Evolutionary conservation across 495 filamentous ascomycete genomes (phyloP).

Genomic region (Podospora sp.): DNA sequence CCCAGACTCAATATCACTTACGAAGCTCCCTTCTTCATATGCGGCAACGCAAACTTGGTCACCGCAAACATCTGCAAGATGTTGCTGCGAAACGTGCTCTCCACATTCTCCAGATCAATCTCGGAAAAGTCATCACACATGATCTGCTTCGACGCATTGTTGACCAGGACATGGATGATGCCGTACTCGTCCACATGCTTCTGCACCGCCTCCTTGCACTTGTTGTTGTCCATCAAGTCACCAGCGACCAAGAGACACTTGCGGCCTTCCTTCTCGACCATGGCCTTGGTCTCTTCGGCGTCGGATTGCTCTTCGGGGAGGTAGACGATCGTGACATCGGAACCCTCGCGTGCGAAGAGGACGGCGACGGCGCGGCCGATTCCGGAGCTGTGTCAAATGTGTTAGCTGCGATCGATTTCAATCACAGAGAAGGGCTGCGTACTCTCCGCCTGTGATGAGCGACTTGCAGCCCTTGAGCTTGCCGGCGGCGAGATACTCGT

Average conservation of each 20-base stretch:
- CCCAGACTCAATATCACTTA: not conserved
- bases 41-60: conserved; percentile 60
- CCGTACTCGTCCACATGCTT: conserved; percentile 54
- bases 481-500: conserved; percentile 38
- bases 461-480: conserved; percentile 56
- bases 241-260: conserved; percentile 51
- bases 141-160: conserved; percentile 63
- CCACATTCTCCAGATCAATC: conserved; percentile 52
- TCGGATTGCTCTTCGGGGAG: conserved; percentile 57
- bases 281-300: conserved; percentile 54
- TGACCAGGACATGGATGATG: conserved; percentile 59
- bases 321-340: conserved; percentile 58
- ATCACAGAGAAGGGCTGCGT: conserved; percentile 21
- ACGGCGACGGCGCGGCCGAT: conserved; percentile 59
- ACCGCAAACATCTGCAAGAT: conserved; percentile 65
- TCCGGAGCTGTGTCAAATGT: conserved; percentile 48
- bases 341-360: conserved; percentile 59
- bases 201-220: conserved; percentile 53
- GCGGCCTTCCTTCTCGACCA: conserved; percentile 51
- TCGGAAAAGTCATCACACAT: conserved; percentile 55
- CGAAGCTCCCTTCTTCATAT: conserved; percentile 57
- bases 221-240: conserved; percentile 51
- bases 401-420: too few species aligned
- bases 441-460: conserved; percentile 62
- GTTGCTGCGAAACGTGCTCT: conserved; percentile 59